A percentile compares a stretch with the other conserved stretches of the same genome.
Conservation (phyloP, 1,139 yeast genomes). For the Pichia sp. region DNA sequence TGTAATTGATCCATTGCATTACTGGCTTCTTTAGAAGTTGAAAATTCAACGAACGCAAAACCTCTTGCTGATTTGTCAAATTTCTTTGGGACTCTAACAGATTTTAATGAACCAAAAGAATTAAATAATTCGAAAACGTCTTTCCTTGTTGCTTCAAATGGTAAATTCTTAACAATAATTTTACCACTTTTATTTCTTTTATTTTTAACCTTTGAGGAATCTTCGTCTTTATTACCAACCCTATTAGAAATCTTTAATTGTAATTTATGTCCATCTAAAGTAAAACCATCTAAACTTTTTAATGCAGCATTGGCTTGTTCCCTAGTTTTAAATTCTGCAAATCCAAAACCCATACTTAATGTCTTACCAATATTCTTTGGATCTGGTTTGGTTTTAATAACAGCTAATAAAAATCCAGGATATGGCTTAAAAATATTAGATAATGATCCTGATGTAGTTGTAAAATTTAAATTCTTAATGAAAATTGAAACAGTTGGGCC, state of each 20-base stretch:
- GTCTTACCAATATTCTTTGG: constrained; percentile 60
- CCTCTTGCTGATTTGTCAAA: constrained; percentile 95
- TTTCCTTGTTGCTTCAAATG: constrained; percentile 91
- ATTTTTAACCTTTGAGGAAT: constrained; percentile 1
- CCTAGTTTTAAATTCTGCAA: constrained; percentile 77
- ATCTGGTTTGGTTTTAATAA: constrained; percentile 85
- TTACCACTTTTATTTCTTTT: constrained; percentile 53
- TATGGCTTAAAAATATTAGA: constrained; percentile 58
- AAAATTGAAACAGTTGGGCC: constrained; percentile 75
- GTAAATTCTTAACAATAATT: constrained; percentile 90
- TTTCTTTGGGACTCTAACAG: constrained; percentile 94
- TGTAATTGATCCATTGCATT: constrained; percentile 90
- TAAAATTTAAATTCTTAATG: constrained; percentile 85
- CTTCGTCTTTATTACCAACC: constrained; percentile 31
- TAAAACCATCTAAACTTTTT: constrained; percentile 65
- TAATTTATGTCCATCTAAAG: constrained; percentile 82
- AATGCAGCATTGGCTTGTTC: constrained; percentile 78
- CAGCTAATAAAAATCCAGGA: constrained; percentile 77
- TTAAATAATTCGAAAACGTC: constrained; percentile 88
- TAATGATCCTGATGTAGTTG: constrained; percentile 59
- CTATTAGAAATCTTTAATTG: constrained; percentile 87
- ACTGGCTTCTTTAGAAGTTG: constrained; percentile 86
- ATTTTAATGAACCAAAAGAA: constrained; percentile 88
- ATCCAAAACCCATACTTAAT: constrained; percentile 96
- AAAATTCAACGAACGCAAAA: constrained; percentile 93